Base-by-base conservation (phyloP, 2,329 filamentous ascomycete genomes). In the Pseudodiploospora longispora region DNA sequence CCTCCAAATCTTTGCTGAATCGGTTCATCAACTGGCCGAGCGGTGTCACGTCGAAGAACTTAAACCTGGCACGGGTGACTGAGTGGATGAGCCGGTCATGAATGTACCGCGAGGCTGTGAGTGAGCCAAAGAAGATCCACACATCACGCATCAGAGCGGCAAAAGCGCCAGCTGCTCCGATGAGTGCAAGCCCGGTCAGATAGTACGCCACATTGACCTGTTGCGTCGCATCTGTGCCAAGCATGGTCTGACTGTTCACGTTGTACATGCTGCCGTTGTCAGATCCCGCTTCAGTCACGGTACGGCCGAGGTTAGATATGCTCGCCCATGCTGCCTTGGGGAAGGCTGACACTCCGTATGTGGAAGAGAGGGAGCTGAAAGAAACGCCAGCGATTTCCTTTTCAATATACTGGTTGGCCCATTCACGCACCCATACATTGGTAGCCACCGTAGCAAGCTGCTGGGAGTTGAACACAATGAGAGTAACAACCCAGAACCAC, bases 21-120 rank as follows among this genome's bases (percentile, higher is more conserved):
- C 93, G 82, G 65, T 98, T 98, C 83, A 97, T 97, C 57, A 98
- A 75, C 65, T 96, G 91, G 9, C 93, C 93, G 0, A 97, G 77
- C 3, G 93, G 93, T 1, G 93, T 98, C 1, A 91, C 85, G 59
- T 98, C 93, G 58, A 98, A 98, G 69, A 98, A 98, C 60, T 87
- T 89, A 73, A 98, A 97, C 61, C 89, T 91, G 30, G 93, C 93
- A 53, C 90, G 82, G 10, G 87, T 85, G 27, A 98, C 81, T 1
- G 85, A 75, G 29, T 78, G 74, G 61, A 98, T 84, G 43, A 98
- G 72, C 32, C 78, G 72, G 52, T 83, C 75, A 61, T 98, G 93
- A 19, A 98, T 80, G 53, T 81, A 83, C 69, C 79, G 83, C 28
- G 93, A 97, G 3, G 93, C 93, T 28, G 83, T 84, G 38, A 97